These are phyloP conservation scores for Aspergillus awamori DNA, from an alignment of 2,329 filamentous ascomycete genomes.

Conservation along the genomic window DNA sequence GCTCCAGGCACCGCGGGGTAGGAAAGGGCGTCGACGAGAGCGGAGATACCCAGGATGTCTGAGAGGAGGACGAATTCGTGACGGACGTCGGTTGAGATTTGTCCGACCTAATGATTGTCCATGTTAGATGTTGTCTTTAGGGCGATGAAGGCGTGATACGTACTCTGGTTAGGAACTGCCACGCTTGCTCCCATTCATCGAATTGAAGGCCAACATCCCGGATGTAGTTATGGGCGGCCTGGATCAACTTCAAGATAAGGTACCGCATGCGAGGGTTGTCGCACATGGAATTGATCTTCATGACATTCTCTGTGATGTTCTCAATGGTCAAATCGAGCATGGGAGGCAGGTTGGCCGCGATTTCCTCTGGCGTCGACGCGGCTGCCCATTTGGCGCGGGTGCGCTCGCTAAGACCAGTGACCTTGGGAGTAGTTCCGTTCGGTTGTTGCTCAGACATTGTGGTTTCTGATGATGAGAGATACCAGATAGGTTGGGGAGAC, in stretches of 20 bases:
- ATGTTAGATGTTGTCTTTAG: not conserved
- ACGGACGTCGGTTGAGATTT: slow-evolving; percentile 20
- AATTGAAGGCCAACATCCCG: slow-evolving; percentile 16
- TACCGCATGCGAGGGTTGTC: slow-evolving; percentile 14
- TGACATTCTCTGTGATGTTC: slow-evolving; percentile 18
- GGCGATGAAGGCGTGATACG: not conserved
- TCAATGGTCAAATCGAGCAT: slow-evolving; percentile 18
- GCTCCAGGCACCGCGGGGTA: slow-evolving; percentile 22
- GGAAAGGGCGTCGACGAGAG: slow-evolving; percentile 32
- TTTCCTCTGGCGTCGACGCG: slow-evolving; percentile 6
- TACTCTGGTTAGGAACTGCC: slow-evolving; percentile 18
- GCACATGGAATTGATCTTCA: slow-evolving; percentile 19
- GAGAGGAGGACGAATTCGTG: slow-evolving; percentile 22
- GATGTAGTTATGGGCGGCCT: slow-evolving; percentile 14
- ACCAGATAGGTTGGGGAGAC: not conserved
- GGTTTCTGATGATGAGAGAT: not conserved
- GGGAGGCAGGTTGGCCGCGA: slow-evolving; percentile 1
- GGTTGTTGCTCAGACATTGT: slow-evolving; percentile 2
- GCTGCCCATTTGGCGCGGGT: slow-evolving; percentile 10
- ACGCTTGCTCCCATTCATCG: slow-evolving; percentile 19
- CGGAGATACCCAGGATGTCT: slow-evolving; percentile 30
- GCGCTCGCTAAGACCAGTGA: slow-evolving; percentile 3
- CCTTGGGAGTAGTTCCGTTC: not conserved
- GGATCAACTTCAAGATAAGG: slow-evolving; percentile 13
- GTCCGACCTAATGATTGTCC: slow-evolving; percentile 10